Evolutionary conservation across 2,329 filamentous ascomycete species (phyloP).

Genomic region (Delphinella strobiligena): DNA sequence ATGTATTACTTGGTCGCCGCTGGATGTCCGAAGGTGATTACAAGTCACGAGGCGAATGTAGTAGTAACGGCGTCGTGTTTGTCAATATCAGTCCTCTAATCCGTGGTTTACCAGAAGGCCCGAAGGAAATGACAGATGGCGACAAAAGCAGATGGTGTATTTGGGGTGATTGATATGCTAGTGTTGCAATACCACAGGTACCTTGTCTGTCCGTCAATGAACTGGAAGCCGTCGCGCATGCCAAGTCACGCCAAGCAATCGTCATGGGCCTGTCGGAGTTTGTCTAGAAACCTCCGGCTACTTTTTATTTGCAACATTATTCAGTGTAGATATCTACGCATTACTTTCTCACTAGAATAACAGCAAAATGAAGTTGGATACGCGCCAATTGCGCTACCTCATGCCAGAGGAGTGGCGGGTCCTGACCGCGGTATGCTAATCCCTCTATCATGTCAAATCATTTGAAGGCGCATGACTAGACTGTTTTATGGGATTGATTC

Average conservation of each 20-base stretch:
- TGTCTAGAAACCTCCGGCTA: background rate
- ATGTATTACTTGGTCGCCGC: no score
- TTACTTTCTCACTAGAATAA: background rate
- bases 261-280: conserved; percentile 3
- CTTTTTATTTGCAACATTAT: conserved; percentile 3
- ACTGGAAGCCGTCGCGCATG: no score
- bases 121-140: conserved; percentile 13
- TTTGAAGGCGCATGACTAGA: background rate
- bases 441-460: background rate
- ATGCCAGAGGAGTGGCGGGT: conserved; percentile 90
- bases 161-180: background rate
- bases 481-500: no score
- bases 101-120: no score
- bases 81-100: no score
- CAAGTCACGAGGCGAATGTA: no score
- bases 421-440: conserved; percentile 64
- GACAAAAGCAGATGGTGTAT: background rate
- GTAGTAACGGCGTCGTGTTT: no score
- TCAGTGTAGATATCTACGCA: background rate
- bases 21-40: no score
- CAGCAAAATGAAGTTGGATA: conserved; percentile 95
- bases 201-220: no score
- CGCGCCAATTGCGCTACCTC: conserved; percentile 85
- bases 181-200: background rate
- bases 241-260: background rate